Conservation (phyloP, 2,329 filamentous ascomycete genomes). For the Amesomyces nigricolor region DNA sequence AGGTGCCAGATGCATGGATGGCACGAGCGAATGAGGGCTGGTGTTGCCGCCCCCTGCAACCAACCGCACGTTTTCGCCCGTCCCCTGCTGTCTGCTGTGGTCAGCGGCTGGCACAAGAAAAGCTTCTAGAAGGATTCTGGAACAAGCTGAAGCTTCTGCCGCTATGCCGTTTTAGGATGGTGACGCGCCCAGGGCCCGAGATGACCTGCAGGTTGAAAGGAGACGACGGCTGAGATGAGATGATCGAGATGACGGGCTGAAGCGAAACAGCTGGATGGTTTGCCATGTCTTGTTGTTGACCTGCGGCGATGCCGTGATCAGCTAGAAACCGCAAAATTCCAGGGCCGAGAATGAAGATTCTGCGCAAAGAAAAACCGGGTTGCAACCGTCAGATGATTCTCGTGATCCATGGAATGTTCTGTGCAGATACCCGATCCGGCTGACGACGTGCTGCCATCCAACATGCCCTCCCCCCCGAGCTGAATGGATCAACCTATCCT, state of each 20-base stretch:
- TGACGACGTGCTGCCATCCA: neutral
- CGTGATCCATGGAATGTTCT: constrained; percentile 11
- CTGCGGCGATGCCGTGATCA: neutral
- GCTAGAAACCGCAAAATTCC: neutral
- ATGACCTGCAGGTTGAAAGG: neutral
- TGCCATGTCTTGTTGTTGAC: neutral
- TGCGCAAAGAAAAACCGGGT: no score
- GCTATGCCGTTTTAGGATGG: constrained; percentile 8
- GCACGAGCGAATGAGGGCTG: neutral
- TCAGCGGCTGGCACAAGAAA: no score
- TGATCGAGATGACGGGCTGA: neutral
- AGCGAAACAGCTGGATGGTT: no score
- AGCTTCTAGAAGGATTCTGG: no score
- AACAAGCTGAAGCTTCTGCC: no score
- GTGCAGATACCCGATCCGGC: constrained; percentile 13
- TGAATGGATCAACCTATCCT: neutral
- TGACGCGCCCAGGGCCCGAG: neutral
- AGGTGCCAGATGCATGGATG: neutral
- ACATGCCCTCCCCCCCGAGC: neutral
- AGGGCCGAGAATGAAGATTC: neutral
- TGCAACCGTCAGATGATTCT: neutral
- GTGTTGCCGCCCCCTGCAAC: neutral
- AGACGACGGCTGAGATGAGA: neutral
- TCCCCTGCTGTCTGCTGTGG: neutral
- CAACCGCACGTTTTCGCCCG: no score